These are phyloP conservation scores for Mariannaea sp. DNA, from an alignment of 2,329 filamentous ascomycete genomes.

Conservation along the genomic window DNA sequence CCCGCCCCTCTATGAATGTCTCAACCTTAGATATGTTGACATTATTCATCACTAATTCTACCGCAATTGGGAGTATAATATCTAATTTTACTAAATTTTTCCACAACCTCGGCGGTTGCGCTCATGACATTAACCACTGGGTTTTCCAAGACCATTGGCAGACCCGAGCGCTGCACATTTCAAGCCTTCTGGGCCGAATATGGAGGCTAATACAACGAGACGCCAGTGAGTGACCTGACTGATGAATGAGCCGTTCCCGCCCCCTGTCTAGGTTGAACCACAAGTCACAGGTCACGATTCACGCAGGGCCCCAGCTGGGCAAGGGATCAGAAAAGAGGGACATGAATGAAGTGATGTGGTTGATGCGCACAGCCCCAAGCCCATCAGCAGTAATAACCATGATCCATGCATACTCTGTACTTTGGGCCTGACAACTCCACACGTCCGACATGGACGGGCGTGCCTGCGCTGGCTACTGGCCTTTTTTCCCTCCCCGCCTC, in stretches of 20 bases:
- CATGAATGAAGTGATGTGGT: slow-evolving; percentile 2
- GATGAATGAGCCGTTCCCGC: slow-evolving; percentile 15
- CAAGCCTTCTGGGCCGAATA: slow-evolving; percentile 4
- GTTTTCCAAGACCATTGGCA: slow-evolving; percentile 3
- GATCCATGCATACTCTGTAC: slow-evolving; percentile 8
- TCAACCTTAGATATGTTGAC: slow-evolving; percentile 8
- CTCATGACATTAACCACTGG: slow-evolving; percentile 1
- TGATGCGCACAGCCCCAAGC: slow-evolving; percentile 11
- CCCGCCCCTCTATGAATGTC: slow-evolving; percentile 3
- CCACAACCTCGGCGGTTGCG: slow-evolving; percentile 9
- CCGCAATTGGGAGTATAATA: background rate
- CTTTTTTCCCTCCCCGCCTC: too few relatives aligned
- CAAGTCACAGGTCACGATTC: background rate
- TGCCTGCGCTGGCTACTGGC: slow-evolving; percentile 13
- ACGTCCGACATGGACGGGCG: slow-evolving; percentile 4
- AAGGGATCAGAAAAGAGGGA: too few relatives aligned
- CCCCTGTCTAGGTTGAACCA: background rate
- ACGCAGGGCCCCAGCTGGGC: background rate
- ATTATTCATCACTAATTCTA: too few relatives aligned
- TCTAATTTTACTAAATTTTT: slow-evolving; percentile 12
- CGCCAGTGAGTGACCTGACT: slow-evolving; percentile 1
- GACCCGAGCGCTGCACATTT: slow-evolving; percentile 4
- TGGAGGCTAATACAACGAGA: background rate
- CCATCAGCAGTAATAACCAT: slow-evolving; percentile 8
- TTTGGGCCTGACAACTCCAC: slow-evolving; percentile 2